Evolutionary conservation across 2,329 filamentous ascomycete species (phyloP).

Genomic region (Arthrinium phaeospermum): DNA sequence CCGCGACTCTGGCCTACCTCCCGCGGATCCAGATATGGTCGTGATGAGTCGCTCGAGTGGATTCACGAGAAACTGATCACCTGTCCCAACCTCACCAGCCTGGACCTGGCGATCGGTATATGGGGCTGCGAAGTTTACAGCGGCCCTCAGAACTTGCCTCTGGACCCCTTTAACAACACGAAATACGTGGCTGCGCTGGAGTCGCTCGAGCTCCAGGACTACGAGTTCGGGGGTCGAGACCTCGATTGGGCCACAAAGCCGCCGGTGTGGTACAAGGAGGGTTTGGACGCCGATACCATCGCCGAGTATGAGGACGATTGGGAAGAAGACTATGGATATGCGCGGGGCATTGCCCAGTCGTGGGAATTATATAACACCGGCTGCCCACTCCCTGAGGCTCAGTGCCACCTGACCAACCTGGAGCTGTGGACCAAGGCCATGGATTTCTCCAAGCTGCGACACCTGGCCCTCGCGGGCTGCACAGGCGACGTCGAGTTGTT

Average conservation of each 20-base stretch:
- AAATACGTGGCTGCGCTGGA: not conserved
- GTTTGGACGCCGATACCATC: not conserved
- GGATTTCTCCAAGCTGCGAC: not conserved
- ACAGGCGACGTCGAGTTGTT: not conserved
- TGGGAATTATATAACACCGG: not conserved
- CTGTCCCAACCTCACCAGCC: not conserved
- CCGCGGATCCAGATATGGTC: too few relatives aligned
- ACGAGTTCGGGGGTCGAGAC: not conserved
- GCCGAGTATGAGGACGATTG: too few relatives aligned
- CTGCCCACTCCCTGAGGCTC: not conserved
- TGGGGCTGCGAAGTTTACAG: not conserved
- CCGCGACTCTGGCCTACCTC: not conserved
- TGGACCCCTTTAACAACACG: not conserved
- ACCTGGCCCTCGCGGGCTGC: not conserved
- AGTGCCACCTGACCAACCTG: not conserved
- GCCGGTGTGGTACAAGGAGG: not conserved
- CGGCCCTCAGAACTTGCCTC: not conserved
- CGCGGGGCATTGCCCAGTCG: too few relatives aligned
- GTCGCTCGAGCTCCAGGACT: not conserved
- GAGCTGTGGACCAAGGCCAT: not conserved
- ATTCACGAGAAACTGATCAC: not conserved
- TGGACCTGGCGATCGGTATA: not conserved
- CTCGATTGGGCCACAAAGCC: not conserved
- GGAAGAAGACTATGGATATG: too few relatives aligned
- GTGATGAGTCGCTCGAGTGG: not conserved